A percentile compares a stretch with the other conserved stretches of the same genome.
Conservation (phyloP, 2,329 filamentous ascomycete species). For the Fusarium austroafricanum region DNA sequence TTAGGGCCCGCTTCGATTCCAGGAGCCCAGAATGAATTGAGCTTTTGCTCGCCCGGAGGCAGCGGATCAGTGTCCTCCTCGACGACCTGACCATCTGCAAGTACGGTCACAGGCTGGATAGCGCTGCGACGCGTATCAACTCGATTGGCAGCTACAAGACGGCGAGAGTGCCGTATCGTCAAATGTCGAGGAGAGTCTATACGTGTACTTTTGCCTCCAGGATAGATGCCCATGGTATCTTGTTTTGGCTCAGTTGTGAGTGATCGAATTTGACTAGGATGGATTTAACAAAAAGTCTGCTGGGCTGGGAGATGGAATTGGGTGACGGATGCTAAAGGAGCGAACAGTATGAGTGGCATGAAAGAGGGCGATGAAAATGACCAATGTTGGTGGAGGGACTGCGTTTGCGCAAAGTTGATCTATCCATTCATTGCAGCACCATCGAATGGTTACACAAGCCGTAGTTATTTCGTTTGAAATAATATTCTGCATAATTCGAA, state of each 20-base stretch:
- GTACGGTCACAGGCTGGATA: neutral
- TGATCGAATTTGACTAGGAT: rapidly evolving
- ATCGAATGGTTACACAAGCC: rapidly evolving
- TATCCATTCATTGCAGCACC: rapidly evolving
- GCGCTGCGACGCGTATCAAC: neutral
- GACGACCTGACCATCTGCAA: neutral
- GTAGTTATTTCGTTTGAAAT: neutral
- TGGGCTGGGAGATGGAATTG: no score
- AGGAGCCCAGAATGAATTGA: conserved; percentile 37
- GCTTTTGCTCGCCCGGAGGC: conserved; percentile 26
- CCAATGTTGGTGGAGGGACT: no score
- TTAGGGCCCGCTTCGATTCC: conserved; percentile 25
- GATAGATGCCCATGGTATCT: conserved; percentile 25
- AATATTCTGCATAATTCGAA: neutral
- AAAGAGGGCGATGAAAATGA: neutral
- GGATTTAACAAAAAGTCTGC: rapidly evolving
- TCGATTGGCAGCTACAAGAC: neutral
- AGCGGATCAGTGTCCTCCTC: neutral
- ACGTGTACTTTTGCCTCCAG: conserved; percentile 24
- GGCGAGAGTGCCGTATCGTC: conserved; percentile 8
- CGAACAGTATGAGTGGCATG: neutral
- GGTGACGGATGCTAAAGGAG: no score
- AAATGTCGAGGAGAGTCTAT: conserved; percentile 30
- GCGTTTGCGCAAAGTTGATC: neutral
- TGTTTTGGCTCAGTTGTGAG: neutral